phyloP scores from a whole-genome alignment of 1,284 basidiomycete species.

The Salmacisia buchloeana region DNA sequence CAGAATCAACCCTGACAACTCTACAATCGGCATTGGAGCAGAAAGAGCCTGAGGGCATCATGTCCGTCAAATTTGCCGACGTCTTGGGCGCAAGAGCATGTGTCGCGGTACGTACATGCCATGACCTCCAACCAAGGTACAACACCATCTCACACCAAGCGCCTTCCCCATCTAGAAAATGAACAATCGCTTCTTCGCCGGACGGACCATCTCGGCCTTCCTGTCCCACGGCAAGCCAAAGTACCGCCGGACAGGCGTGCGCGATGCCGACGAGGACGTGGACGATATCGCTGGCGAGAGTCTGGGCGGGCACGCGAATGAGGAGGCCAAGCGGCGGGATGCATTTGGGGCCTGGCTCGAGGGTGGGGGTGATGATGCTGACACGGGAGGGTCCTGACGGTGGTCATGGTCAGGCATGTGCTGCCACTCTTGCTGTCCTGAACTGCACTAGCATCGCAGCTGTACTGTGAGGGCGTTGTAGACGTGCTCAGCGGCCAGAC shows the following conservation, averaged over 20 bases:
- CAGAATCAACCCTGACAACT: neutral
- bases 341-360: conserved; percentile 36
- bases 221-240: conserved; percentile 73
- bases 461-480: no score
- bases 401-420: no score
- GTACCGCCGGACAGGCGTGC: conserved; percentile 67
- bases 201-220: conserved; percentile 72
- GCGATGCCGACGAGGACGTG: conserved; percentile 11
- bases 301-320: no score
- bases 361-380: conserved; percentile 8
- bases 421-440: no score
- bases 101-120: conserved; percentile 61
- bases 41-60: conserved; percentile 88
- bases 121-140: neutral
- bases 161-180: conserved; percentile 66
- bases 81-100: conserved; percentile 81
- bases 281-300: conserved; percentile 16
- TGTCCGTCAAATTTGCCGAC: conserved; percentile 93
- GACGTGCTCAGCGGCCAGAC: no score
- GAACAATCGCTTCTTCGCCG: conserved; percentile 88
- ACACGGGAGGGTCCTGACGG: no score
- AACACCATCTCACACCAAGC: neutral
- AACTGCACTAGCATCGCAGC: no score
- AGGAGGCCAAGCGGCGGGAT: conserved; percentile 13
- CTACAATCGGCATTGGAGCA: conserved; percentile 48